Conservation (phyloP, 2,329 filamentous ascomycete genomes). For the Aspergillus costaricaensis region DNA sequence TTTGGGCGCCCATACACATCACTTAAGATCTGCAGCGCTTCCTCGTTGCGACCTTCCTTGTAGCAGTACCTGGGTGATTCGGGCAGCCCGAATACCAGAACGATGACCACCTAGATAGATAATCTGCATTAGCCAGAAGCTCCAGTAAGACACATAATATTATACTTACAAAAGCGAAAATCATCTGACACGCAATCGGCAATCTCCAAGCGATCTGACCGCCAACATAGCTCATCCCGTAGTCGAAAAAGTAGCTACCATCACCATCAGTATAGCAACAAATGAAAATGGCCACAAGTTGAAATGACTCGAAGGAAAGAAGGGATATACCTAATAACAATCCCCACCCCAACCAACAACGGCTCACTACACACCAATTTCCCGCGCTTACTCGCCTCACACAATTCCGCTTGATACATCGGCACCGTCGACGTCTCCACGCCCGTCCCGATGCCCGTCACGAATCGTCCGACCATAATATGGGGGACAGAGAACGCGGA, state of each 20-base stretch:
- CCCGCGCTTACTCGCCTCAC: constrained; percentile 44
- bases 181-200: constrained; percentile 50
- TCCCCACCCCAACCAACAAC: constrained; percentile 42
- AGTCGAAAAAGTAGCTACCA: constrained; percentile 33
- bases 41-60: constrained; percentile 41
- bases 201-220: constrained; percentile 51
- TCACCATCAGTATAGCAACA: background rate
- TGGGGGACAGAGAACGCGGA: constrained; percentile 35
- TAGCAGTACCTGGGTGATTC: constrained; percentile 49
- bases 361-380: constrained; percentile 45
- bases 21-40: constrained; percentile 30
- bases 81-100: constrained; percentile 29
- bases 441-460: constrained; percentile 55
- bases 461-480: constrained; percentile 48
- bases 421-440: constrained; percentile 44
- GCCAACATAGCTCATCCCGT: constrained; percentile 38
- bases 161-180: constrained; percentile 49
- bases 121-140: background rate
- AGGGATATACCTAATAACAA: constrained; percentile 32
- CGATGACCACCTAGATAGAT: constrained; percentile 17
- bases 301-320: background rate
- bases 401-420: constrained; percentile 50
- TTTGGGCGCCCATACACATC: constrained; percentile 28
- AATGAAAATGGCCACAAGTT: background rate
- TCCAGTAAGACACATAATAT: constrained; percentile 26